These are phyloP conservation scores for Penicillium brasilianum DNA, from an alignment of 2,329 filamentous ascomycete genomes.

Conservation along the genomic window DNA sequence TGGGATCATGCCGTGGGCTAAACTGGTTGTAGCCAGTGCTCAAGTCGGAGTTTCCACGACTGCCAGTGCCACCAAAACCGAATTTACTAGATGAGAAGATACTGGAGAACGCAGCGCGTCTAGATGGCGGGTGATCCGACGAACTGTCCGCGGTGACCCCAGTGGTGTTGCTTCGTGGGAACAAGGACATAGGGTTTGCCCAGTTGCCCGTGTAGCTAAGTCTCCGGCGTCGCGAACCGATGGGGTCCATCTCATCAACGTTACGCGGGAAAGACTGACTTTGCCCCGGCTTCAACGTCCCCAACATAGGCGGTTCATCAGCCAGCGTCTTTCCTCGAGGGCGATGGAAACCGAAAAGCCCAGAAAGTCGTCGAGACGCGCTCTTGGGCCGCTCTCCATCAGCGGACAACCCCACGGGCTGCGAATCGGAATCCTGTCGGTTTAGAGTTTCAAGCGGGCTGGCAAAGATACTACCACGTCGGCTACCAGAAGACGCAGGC, in stretches of 20 bases:
- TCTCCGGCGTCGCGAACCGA: conserved; percentile 57
- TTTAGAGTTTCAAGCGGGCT: conserved; percentile 52
- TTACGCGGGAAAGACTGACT: conserved; percentile 68
- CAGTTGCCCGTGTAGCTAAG: conserved; percentile 63
- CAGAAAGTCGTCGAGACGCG: conserved; percentile 60
- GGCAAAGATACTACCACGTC: conserved; percentile 51
- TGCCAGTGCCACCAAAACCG: conserved; percentile 40
- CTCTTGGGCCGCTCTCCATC: conserved; percentile 47
- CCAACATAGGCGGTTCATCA: conserved; percentile 62
- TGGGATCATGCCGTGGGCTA: conserved; percentile 52
- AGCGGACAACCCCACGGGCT: conserved; percentile 39
- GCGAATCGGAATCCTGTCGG: conserved; percentile 45
- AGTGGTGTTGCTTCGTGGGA: conserved; percentile 52
- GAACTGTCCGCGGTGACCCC: conserved; percentile 49
- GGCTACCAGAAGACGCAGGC: conserved; percentile 51
- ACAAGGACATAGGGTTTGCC: conserved; percentile 56
- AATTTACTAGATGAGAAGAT: conserved; percentile 51
- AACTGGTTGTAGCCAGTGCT: conserved; percentile 54
- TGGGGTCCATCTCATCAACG: conserved; percentile 57
- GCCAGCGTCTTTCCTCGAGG: conserved; percentile 65
- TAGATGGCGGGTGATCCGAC: conserved; percentile 46
- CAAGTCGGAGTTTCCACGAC: conserved; percentile 41
- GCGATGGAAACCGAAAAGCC: conserved; percentile 62
- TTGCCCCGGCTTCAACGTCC: conserved; percentile 63
- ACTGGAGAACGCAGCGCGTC: conserved; percentile 48